A percentile compares a stretch with the other conserved stretches of the same genome.
phyloP scores from a whole-genome alignment of 2,329 filamentous ascomycete species.

The Ascocoryne sarcoides region DNA sequence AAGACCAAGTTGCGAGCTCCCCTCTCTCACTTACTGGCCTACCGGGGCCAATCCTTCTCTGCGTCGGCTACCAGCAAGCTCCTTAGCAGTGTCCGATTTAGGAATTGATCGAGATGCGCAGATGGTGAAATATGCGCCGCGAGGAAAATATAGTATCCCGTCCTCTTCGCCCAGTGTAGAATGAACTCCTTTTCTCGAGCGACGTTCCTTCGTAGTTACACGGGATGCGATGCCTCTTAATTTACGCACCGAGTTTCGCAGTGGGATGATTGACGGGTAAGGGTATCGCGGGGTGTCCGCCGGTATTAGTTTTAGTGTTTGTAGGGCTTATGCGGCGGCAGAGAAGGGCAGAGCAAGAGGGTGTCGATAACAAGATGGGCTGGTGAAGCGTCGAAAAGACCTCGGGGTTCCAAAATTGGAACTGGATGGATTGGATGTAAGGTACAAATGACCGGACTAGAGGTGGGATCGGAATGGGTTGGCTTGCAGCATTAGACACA shows the following conservation, averaged over 20 bases:
- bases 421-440: conserved; percentile 1
- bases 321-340: background rate
- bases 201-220: too few relatives aligned
- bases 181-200: background rate
- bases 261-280: conserved; percentile 5
- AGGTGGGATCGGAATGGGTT: too few relatives aligned
- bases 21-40: too few relatives aligned
- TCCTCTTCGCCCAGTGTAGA: background rate
- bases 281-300: conserved; percentile 8
- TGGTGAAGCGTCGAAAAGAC: conserved; percentile 3
- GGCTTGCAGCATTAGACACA: too few relatives aligned
- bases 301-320: conserved; percentile 16
- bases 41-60: too few relatives aligned
- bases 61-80: too few relatives aligned
- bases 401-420: background rate
- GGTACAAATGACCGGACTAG: conserved; percentile 1
- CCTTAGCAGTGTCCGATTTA: too few relatives aligned
- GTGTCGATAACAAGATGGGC: conserved; percentile 10
- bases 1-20: conserved; percentile 7
- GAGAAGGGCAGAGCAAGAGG: background rate
- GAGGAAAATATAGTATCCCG: background rate
- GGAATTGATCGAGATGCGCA: too few relatives aligned
- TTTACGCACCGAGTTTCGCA: conserved; percentile 5
- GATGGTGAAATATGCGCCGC: too few relatives aligned
- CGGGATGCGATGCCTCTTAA: background rate